A percentile compares a stretch with the other conserved stretches of the same genome.
Evolutionary conservation across 495 filamentous ascomycete species (phyloP).

Genomic region (Hypomontagnella monticulosa): DNA sequence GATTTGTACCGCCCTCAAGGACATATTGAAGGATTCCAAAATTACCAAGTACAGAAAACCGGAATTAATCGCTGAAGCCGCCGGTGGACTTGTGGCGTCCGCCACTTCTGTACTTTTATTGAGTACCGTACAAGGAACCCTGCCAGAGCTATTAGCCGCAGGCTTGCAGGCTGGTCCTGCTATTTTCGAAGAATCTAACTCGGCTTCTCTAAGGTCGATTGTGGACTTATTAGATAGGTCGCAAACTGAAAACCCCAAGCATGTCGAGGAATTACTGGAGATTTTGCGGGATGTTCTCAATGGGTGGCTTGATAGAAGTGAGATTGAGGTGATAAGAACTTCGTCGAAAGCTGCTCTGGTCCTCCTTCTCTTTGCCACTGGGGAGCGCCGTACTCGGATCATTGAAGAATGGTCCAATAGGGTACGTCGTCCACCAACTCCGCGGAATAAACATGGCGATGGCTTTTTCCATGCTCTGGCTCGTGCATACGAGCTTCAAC

Average conservation of each 20-base stretch:
- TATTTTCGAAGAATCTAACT: conserved; percentile 24
- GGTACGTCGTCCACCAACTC: conserved; percentile 43
- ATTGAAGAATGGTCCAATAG: conserved; percentile 52
- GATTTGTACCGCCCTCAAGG: conserved; percentile 33
- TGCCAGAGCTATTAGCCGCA: not conserved
- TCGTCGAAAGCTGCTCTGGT: conserved; percentile 55
- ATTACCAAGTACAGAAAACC: conserved; percentile 65
- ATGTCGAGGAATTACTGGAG: conserved; percentile 39
- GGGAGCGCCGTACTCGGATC: conserved; percentile 42
- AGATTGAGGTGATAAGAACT: conserved; percentile 53
- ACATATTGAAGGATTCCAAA: conserved; percentile 49
- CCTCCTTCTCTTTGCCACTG: conserved; percentile 49
- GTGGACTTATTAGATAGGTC: conserved; percentile 18
- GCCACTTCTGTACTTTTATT: conserved; percentile 51
- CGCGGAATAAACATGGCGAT: conserved; percentile 44
- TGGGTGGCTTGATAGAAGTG: conserved; percentile 53
- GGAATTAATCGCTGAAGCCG: conserved; percentile 74
- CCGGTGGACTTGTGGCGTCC: conserved; percentile 64
- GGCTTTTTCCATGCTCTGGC: conserved; percentile 58
- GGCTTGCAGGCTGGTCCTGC: conserved; percentile 17
- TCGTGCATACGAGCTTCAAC: conserved; percentile 29
- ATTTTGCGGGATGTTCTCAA: conserved; percentile 40
- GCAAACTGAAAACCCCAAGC: conserved; percentile 9
- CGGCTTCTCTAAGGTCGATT: conserved; percentile 3
- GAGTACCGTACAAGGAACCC: not conserved